Percentiles rank a stretch among this genome's conserved stretches.
Conservation (phyloP, 2,329 filamentous ascomycete genomes). For the Uncinocarpus reesii region DNA sequence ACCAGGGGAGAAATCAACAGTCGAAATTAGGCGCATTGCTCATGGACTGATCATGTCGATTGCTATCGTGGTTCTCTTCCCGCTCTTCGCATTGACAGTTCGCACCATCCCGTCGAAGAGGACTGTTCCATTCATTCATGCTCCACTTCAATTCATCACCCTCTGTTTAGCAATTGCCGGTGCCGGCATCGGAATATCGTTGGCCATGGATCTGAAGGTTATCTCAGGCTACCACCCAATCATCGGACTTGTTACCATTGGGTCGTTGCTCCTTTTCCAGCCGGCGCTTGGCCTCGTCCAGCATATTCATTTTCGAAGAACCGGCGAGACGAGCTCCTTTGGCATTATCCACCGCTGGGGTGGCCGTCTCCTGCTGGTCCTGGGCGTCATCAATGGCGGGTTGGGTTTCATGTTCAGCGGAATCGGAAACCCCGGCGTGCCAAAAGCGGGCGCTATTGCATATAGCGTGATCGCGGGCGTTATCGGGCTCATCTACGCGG, state of each 20-base stretch:
- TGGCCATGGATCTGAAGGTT: slow-evolving; percentile 34
- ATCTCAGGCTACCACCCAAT: slow-evolving; percentile 40
- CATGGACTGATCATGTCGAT: slow-evolving; percentile 24
- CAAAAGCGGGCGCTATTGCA: slow-evolving; percentile 29
- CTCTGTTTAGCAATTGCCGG: slow-evolving; percentile 41
- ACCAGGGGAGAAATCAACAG: neutral
- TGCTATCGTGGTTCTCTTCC: slow-evolving; percentile 22
- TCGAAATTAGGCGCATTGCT: slow-evolving; percentile 15
- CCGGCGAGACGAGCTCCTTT: slow-evolving; percentile 36
- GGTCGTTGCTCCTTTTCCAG: slow-evolving; percentile 46
- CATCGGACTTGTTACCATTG: slow-evolving; percentile 46
- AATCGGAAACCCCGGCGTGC: slow-evolving; percentile 27
- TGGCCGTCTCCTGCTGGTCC: slow-evolving; percentile 41
- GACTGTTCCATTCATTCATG: slow-evolving; percentile 27
- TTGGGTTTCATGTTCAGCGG: slow-evolving; percentile 43
- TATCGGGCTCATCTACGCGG: slow-evolving; percentile 37
- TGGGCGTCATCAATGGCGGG: slow-evolving; percentile 50
- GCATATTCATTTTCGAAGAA: slow-evolving; percentile 42
- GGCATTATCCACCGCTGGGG: slow-evolving; percentile 45
- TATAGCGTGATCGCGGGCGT: slow-evolving; percentile 43
- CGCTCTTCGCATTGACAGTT: slow-evolving; percentile 19
- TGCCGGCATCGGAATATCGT: slow-evolving; percentile 43
- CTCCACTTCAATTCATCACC: slow-evolving; percentile 40
- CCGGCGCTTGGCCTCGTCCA: slow-evolving; percentile 44
- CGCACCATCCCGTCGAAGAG: slow-evolving; percentile 14